Evolutionary conservation across 2,329 filamentous ascomycete species (phyloP).

Genomic region (Cryoendolithus antarcticus): DNA sequence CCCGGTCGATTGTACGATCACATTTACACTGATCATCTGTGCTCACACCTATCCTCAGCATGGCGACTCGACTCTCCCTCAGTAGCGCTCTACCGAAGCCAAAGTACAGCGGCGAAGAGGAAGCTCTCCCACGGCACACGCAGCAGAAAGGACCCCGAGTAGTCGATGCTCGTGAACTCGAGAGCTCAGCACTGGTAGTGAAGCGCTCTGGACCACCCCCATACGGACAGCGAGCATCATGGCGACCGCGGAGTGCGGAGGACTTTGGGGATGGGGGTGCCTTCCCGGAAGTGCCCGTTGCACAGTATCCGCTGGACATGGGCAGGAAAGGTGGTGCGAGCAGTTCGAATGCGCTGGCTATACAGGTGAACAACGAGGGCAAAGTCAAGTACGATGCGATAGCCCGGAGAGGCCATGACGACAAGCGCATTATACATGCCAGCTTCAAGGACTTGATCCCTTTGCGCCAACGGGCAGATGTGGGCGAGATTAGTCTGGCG

Average conservation of each 20-base stretch:
- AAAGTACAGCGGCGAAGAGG: constrained; percentile 80
- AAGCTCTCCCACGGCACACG: constrained; percentile 59
- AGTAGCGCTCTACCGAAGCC: constrained; percentile 75
- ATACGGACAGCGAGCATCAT: constrained; percentile 77
- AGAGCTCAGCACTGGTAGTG: constrained; percentile 75
- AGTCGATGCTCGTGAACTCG: constrained; percentile 64
- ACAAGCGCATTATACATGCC: constrained; percentile 75
- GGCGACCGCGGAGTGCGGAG: constrained; percentile 77
- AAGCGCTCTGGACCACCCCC: constrained; percentile 74
- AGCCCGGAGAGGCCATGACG: constrained; percentile 74
- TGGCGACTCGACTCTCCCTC: constrained; percentile 39
- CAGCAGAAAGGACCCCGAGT: constrained; percentile 73
- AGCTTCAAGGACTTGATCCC: constrained; percentile 97
- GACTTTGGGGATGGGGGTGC: constrained; percentile 95
- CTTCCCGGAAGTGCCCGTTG: constrained; percentile 85
- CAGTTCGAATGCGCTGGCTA: constrained; percentile 74
- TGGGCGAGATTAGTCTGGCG: constrained; percentile 78
- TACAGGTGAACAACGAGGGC: constrained; percentile 81
- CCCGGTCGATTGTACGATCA: no score
- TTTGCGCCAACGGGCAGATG: constrained; percentile 80
- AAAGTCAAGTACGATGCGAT: constrained; percentile 97
- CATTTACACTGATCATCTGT: no score
- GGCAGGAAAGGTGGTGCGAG: constrained; percentile 56
- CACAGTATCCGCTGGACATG: constrained; percentile 94
- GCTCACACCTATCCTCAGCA: no score